Evolutionary conservation across 2,329 filamentous ascomycete genomes (phyloP).

Genomic region (Emmonsia crescens): DNA sequence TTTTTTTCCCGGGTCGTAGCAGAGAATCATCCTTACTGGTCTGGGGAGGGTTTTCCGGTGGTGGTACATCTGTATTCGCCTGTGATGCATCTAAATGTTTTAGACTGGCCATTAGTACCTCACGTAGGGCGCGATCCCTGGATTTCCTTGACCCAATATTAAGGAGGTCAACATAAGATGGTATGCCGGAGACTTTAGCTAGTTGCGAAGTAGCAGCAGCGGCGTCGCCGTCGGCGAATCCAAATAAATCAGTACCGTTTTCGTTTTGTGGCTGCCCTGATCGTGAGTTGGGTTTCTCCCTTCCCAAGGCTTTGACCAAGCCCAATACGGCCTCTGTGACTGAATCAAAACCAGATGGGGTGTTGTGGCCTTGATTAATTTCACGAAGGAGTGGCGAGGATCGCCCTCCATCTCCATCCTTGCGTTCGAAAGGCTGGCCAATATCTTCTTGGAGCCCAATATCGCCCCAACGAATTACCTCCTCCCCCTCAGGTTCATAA

Average conservation of each 20-base stretch:
- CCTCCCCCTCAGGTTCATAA: not conserved
- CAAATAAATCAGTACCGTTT: not conserved
- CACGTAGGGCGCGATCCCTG: slow-evolving; percentile 20
- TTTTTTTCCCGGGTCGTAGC: slow-evolving; percentile 13
- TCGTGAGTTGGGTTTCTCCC: slow-evolving; percentile 16
- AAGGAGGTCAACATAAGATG: slow-evolving; percentile 6
- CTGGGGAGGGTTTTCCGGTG: not conserved
- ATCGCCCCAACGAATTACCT: not conserved
- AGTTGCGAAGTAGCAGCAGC: not conserved
- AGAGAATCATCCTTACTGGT: not conserved
- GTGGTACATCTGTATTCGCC: not conserved
- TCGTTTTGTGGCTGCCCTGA: slow-evolving; percentile 16
- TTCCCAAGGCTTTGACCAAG: slow-evolving; percentile 23
- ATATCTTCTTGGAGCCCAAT: not conserved
- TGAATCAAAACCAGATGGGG: slow-evolving; percentile 11
- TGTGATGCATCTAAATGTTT: not conserved
- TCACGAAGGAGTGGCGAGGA: not conserved
- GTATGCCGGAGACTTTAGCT: not conserved
- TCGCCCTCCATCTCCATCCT: not conserved
- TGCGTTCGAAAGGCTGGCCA: not conserved
- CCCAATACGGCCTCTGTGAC: slow-evolving; percentile 23
- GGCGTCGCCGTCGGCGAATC: not conserved
- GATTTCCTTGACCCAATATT: slow-evolving; percentile 14
- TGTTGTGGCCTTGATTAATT: not conserved
- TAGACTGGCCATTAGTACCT: slow-evolving; percentile 17